These are phyloP conservation scores for Hibiscus trionum DNA, from an alignment of 345 rosid genomes.

Conservation along the genomic window DNA sequence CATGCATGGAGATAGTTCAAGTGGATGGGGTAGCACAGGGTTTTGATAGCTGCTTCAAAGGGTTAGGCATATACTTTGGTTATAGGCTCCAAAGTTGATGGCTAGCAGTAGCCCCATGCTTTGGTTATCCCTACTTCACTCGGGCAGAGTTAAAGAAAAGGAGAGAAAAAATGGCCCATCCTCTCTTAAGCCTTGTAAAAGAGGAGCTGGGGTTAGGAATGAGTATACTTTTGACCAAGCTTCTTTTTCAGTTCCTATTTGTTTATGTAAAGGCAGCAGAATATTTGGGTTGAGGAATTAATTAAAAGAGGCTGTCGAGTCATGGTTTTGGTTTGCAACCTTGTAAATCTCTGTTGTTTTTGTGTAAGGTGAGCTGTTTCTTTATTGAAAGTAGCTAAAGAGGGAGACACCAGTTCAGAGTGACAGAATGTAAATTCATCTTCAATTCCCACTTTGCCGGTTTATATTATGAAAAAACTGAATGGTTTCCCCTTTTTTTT, in stretches of 20 bases:
- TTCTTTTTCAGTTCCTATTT: conserved; percentile 10
- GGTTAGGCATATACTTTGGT: neutral
- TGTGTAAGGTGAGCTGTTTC: conserved; percentile 33
- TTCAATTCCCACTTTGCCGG: conserved; percentile 18
- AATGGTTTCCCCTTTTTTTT: neutral
- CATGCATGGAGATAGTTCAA: neutral
- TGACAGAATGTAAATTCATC: conserved; percentile 32
- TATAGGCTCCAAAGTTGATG: conserved; percentile 10
- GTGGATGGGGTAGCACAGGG: neutral
- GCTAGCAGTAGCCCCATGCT: neutral
- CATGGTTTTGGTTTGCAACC: neutral
- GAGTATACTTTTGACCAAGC: conserved; percentile 28
- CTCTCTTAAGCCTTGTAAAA: conserved; percentile 8
- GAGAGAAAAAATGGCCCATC: conserved; percentile 27
- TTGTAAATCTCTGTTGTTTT: neutral
- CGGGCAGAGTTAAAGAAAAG: conserved; percentile 29
- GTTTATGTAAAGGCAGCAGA: neutral
- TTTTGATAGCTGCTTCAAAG: neutral
- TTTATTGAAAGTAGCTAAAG: conserved; percentile 48
- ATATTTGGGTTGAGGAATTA: conserved; percentile 1
- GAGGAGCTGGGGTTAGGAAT: conserved; percentile 19
- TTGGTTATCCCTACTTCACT: conserved; percentile 12
- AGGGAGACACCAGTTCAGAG: conserved; percentile 19
- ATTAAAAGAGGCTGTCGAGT: neutral
- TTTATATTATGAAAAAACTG: neutral